These are phyloP conservation scores for Ziziphus jujuba DNA, from an alignment of 306 rosid genomes.

Conservation along the genomic window DNA sequence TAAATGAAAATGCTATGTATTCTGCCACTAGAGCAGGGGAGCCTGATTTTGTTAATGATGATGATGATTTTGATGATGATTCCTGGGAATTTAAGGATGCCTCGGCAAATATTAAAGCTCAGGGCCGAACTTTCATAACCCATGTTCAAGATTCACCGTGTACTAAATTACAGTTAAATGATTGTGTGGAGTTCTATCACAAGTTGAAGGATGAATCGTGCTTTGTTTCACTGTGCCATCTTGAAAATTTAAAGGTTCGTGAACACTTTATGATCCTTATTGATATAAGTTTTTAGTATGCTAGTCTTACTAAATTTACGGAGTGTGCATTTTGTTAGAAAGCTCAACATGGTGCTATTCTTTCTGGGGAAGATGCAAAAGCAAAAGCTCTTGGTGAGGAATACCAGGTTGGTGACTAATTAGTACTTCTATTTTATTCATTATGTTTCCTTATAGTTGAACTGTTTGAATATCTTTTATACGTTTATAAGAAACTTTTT, in stretches of 20 bases:
- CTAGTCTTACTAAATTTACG: conserved; percentile 26
- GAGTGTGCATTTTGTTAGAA: conserved; percentile 46
- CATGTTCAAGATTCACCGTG: conserved; percentile 39
- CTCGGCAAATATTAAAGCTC: conserved; percentile 27
- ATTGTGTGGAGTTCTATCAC: conserved; percentile 59
- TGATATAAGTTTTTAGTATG: conserved; percentile 9
- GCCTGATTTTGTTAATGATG: conserved; percentile 38
- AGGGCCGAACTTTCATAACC: conserved; percentile 34
- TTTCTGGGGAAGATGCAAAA: conserved; percentile 54
- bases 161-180: conserved; percentile 39
- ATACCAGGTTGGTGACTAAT: conserved; percentile 58
- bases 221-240: conserved; percentile 44
- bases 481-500: not conserved
- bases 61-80: conserved; percentile 61
- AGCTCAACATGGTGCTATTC: conserved; percentile 40
- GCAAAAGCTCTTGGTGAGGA: conserved; percentile 53
- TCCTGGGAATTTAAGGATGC: conserved; percentile 83
- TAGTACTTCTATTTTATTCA: conserved; percentile 8
- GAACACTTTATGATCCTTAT: conserved; percentile 19
- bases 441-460: not conserved
- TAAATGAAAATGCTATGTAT: conserved; percentile 36
- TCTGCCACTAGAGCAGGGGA: conserved; percentile 30
- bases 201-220: conserved; percentile 64
- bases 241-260: conserved; percentile 67
- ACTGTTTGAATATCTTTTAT: conserved; percentile 1